phyloP scores from a whole-genome alignment of 2,329 filamentous ascomycete genomes.

The Calonectria montana region DNA sequence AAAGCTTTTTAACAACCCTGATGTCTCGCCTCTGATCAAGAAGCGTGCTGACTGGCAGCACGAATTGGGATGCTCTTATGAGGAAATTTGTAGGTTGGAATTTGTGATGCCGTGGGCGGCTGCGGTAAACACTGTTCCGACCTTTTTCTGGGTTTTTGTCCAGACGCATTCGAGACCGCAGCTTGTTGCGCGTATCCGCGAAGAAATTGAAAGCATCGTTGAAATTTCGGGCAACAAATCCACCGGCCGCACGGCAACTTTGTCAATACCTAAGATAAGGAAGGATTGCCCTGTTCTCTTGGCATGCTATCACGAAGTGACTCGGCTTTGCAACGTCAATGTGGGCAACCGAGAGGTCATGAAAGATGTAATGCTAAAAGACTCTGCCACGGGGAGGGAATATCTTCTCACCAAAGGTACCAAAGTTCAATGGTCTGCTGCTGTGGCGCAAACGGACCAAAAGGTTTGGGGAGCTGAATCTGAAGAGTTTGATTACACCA shows the following conservation, averaged over 20 bases:
- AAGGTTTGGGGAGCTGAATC: slow-evolving; percentile 18
- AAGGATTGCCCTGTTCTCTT: slow-evolving; percentile 15
- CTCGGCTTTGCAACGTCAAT: slow-evolving; percentile 10
- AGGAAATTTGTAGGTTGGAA: slow-evolving; percentile 12
- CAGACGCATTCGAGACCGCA: slow-evolving; percentile 11
- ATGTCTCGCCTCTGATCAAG: slow-evolving; percentile 11
- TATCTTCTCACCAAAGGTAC: slow-evolving; percentile 24
- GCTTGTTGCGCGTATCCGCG: not conserved
- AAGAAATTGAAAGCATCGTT: slow-evolving; percentile 6
- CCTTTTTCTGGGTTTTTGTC: slow-evolving; percentile 26
- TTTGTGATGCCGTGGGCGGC: slow-evolving; percentile 18
- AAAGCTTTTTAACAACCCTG: not conserved
- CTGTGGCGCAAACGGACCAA: slow-evolving; percentile 5
- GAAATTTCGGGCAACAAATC: not conserved
- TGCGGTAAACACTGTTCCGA: slow-evolving; percentile 20
- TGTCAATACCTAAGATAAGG: not conserved
- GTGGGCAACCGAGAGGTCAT: slow-evolving; percentile 10
- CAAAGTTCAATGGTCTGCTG: slow-evolving; percentile 16
- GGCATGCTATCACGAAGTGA: slow-evolving; percentile 18
- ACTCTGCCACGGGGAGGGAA: slow-evolving; percentile 6
- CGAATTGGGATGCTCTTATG: not conserved
- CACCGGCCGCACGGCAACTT: not conserved
- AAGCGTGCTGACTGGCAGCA: slow-evolving; percentile 1
- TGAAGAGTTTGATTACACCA: not conserved
- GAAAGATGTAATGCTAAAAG: slow-evolving; percentile 13